Evolutionary conservation across 257 asterid species (phyloP).

Genomic region (Ehretia macrophylla): DNA sequence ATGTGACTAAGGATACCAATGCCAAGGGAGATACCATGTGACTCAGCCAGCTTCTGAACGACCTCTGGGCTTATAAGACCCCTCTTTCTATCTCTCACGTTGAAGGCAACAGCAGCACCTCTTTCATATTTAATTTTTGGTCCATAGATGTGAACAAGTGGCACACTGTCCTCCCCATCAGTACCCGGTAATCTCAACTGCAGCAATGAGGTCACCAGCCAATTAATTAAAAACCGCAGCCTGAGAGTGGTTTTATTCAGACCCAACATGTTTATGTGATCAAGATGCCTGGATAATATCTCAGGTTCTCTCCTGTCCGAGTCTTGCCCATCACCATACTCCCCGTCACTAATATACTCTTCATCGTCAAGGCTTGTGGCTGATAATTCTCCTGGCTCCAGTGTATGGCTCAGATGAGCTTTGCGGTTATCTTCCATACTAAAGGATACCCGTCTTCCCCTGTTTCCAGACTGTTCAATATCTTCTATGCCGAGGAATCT

Average conservation of each 20-base stretch:
- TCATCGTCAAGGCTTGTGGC: constrained; percentile 65
- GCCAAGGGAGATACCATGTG: constrained; percentile 67
- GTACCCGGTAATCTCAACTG: constrained; percentile 63
- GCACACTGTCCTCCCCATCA: constrained; percentile 39
- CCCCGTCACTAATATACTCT: constrained; percentile 67
- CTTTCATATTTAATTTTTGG: constrained; percentile 93
- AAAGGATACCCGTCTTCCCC: constrained; percentile 81
- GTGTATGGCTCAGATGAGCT: constrained; percentile 39
- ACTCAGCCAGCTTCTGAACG: constrained; percentile 81
- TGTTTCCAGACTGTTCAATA: constrained; percentile 66
- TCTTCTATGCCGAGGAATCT: constrained; percentile 86
- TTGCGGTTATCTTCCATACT: constrained; percentile 63
- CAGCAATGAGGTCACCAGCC: constrained; percentile 88
- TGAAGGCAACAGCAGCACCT: constrained; percentile 93
- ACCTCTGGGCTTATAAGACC: constrained; percentile 83
- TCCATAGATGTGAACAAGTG: constrained; percentile 87
- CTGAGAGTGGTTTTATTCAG: constrained; percentile 85
- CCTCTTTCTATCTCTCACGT: constrained; percentile 65
- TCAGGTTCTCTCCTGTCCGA: constrained; percentile 88
- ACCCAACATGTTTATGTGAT: constrained; percentile 83
- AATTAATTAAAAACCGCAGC: constrained; percentile 74
- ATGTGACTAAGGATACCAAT: constrained; percentile 92
- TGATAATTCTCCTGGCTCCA: constrained; percentile 64
- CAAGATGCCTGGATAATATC: constrained; percentile 76
- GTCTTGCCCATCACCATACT: constrained; percentile 61